A percentile compares a stretch with the other conserved stretches of the same genome.
Evolutionary conservation across 805 yeast species (phyloP).

Genomic region (Hanseniaspora valbyensis): DNA sequence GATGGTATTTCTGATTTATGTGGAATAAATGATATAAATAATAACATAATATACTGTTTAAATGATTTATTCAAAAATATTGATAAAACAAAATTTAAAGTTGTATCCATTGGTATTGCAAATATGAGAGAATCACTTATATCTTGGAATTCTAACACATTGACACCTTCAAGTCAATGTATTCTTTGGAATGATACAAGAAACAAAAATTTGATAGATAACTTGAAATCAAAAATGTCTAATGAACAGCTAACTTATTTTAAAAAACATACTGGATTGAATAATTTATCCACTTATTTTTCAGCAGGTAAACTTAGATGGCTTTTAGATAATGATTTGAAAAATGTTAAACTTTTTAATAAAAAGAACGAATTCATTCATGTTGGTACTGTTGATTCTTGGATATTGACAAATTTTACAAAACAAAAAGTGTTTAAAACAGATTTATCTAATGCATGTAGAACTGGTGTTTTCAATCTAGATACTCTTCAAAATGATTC

Average conservation of each 20-base stretch:
- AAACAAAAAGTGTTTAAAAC: constrained; percentile 59
- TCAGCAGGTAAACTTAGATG: constrained; percentile 83
- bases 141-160: constrained; percentile 77
- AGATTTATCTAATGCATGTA: constrained; percentile 83
- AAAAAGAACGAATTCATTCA: constrained; percentile 63
- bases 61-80: constrained; percentile 51
- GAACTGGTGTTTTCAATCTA: constrained; percentile 83
- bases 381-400: constrained; percentile 87
- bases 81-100: constrained; percentile 49
- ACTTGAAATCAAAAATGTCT: constrained; percentile 44
- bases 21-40: constrained; percentile 21
- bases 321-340: constrained; percentile 70
- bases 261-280: constrained; percentile 65
- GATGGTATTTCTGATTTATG: constrained; percentile 4
- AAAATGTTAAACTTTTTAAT: constrained; percentile 54
- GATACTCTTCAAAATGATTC: constrained; percentile 65
- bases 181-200: constrained; percentile 95
- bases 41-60: constrained; percentile 70
- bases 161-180: constrained; percentile 67
- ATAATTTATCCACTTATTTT: constrained; percentile 72
- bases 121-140: constrained; percentile 93
- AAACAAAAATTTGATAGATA: constrained; percentile 59
- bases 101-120: constrained; percentile 75
- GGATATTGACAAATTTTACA: constrained; percentile 82
- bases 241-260: constrained; percentile 47